Conservation (phyloP, 441 rosid genomes). For the Melastoma candidum region DNA sequence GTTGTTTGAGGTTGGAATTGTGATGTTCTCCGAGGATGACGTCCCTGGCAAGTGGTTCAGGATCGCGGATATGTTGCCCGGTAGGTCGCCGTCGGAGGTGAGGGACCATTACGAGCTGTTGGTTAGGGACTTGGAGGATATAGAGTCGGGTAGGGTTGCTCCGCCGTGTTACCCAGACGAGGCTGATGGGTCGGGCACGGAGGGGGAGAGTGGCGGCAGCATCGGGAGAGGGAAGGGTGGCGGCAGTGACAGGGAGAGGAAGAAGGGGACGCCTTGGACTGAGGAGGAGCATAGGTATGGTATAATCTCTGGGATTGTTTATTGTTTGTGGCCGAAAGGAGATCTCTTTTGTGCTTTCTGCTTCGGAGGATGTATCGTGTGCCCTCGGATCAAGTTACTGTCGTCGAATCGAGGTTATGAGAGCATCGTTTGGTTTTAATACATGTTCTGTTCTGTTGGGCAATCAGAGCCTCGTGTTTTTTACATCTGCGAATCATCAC, state of each 20-base stretch:
- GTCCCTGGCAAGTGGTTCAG: constrained; percentile 51
- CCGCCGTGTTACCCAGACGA: constrained; percentile 53
- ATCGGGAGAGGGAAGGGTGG: constrained; percentile 16
- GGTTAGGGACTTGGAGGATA: constrained; percentile 45
- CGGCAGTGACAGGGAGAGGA: constrained; percentile 27
- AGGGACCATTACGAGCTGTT: constrained; percentile 40
- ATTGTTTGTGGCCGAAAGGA: no score
- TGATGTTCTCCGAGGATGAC: constrained; percentile 30
- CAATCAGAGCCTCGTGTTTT: no score
- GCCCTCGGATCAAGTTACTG: no score
- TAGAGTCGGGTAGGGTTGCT: constrained; percentile 59
- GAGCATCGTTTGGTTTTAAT: no score
- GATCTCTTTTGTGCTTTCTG: no score
- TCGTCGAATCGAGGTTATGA: no score
- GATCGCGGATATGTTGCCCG: constrained; percentile 39
- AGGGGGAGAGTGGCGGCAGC: constrained; percentile 18
- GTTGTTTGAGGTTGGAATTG: constrained; percentile 57
- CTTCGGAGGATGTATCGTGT: no score
- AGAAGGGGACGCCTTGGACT: constrained; percentile 80
- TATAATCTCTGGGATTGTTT: no score
- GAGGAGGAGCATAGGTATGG: no score
- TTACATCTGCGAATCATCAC: no score
- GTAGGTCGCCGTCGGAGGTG: constrained; percentile 40
- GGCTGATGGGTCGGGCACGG: constrained; percentile 14
- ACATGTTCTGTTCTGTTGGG: no score